Evolutionary conservation across 2,329 filamentous ascomycete species (phyloP).

Genomic region (Paramyrothecium roridum): DNA sequence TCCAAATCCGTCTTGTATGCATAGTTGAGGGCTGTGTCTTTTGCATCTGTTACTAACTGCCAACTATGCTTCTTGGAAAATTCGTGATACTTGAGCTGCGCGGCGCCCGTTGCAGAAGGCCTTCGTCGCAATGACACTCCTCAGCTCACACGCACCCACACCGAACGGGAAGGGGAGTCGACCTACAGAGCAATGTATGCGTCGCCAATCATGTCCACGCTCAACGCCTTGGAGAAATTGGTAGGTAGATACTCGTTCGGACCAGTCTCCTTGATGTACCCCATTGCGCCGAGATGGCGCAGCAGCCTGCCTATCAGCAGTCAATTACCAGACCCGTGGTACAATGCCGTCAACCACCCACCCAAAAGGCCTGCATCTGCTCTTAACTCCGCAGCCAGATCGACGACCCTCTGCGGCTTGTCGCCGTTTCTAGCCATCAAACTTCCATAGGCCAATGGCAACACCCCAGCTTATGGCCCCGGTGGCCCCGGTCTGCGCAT

Average conservation of each 20-base stretch:
- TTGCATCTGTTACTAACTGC: slow-evolving; percentile 23
- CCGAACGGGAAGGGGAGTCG: fast-evolving
- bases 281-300: slow-evolving; percentile 34
- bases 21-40: slow-evolving; percentile 24
- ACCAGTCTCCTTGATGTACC: slow-evolving; percentile 31
- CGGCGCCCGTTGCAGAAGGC: slow-evolving; percentile 10
- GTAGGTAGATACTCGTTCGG: slow-evolving; percentile 32
- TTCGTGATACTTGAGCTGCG: slow-evolving; percentile 22
- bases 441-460: slow-evolving; percentile 28
- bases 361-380: slow-evolving; percentile 23
- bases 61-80: slow-evolving; percentile 23
- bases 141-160: too few species aligned
- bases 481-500: slow-evolving; percentile 21
- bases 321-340: background rate
- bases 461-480: slow-evolving; percentile 25
- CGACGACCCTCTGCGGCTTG: slow-evolving; percentile 21
- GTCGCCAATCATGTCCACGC: slow-evolving; percentile 27
- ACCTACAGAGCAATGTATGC: slow-evolving; percentile 29
- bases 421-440: slow-evolving; percentile 27
- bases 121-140: slow-evolving; percentile 1
- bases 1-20: slow-evolving; percentile 29
- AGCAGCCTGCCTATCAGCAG: slow-evolving; percentile 23
- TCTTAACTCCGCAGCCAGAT: slow-evolving; percentile 21
- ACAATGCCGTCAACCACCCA: slow-evolving; percentile 7
- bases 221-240: slow-evolving; percentile 32